Conservation (phyloP, 495 filamentous ascomycete species). For the Aspergillus kassunensis region DNA sequence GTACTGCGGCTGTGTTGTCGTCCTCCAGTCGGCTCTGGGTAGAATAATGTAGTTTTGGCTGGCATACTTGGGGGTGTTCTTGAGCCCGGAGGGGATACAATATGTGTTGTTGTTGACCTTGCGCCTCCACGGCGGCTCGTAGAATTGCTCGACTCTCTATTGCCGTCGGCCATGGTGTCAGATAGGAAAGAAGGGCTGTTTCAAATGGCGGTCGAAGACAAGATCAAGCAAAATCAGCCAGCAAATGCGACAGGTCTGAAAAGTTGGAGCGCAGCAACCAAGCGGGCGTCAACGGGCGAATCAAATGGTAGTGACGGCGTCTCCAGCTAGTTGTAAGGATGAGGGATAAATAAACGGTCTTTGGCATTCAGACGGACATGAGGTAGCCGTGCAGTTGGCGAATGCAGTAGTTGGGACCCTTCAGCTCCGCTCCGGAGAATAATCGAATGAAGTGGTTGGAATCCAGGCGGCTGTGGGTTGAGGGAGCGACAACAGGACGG, state of each 20-base stretch:
- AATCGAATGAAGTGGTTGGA: slow-evolving; percentile 15
- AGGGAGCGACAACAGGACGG: slow-evolving; percentile 13
- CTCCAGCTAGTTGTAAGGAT: slow-evolving; percentile 4
- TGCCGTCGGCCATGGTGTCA: slow-evolving; percentile 22
- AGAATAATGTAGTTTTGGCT: slow-evolving; percentile 37
- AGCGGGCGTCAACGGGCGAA: slow-evolving; percentile 10
- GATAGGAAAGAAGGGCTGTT: neutral
- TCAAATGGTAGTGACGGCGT: neutral
- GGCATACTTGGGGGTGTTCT: slow-evolving; percentile 45
- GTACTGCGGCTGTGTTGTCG: slow-evolving; percentile 29
- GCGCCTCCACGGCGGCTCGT: slow-evolving; percentile 13
- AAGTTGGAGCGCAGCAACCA: slow-evolving; percentile 13
- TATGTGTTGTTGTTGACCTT: slow-evolving; percentile 23
- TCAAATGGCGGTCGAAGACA: slow-evolving; percentile 20
- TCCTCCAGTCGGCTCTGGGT: slow-evolving; percentile 29
- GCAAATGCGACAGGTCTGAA: slow-evolving; percentile 22
- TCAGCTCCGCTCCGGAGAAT: slow-evolving; percentile 23
- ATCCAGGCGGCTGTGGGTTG: slow-evolving; percentile 11
- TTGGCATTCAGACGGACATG: slow-evolving; percentile 8
- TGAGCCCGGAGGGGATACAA: slow-evolving; percentile 40
- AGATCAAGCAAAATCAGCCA: slow-evolving; percentile 9
- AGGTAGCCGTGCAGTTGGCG: slow-evolving; percentile 11
- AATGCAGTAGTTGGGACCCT: slow-evolving; percentile 15
- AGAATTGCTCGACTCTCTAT: slow-evolving; percentile 14
- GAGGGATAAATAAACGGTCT: neutral